Evolutionary conservation across 768 basidiomycete genomes (phyloP), one percentile per base, ranked within the genome.

Genomic region (Mycena latifolia): DNA sequence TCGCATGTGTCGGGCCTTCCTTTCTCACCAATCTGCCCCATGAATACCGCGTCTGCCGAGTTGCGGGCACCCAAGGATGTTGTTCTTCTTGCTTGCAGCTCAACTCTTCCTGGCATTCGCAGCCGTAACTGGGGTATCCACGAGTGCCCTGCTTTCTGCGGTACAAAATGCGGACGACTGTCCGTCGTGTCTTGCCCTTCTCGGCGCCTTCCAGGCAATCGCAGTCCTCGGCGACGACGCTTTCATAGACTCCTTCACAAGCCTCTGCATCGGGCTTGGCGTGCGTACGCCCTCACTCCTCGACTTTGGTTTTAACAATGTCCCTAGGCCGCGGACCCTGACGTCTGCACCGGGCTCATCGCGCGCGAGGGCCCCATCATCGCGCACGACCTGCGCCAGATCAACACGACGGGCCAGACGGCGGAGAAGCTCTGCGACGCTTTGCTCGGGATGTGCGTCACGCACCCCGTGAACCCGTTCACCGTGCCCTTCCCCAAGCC

Each of bases 301-400:
- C 41, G 33, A 25, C 5, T 47, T 14, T 2, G 35, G 5, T 12
- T 31, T 22, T 27, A 8, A 20, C 20, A 24, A 18, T 31, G 5
- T 18, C 27, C 11, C 5, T 22, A 67, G 66, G 47, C 50, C 22
- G 60, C 60, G 1, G 66, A 67, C 28, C 55, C 60, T 1, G 80
- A 82, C 60, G 78, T 82, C n/a, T 82, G 81, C 65, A 69, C 66
- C 20, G 81, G 81, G 47, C 72, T 75, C 0, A 68, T 81, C 61
- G 71, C 69, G 5, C 54, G 69, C 4, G 74, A 77, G 55, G 81
- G 77, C 0, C 81, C 81, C n/a, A 79, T 81, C 61, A 70, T 82
- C 24, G 80, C 80, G 0, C 78, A 80, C 67, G 78, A 75, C 56
- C 70, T 82, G 4, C 78, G 80, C 7, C 65, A 68, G 41, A 80